A percentile compares a stretch with the other conserved stretches of the same genome.
phyloP scores from a whole-genome alignment of 495 filamentous ascomycete species.

The Aspergillus panamensis region DNA sequence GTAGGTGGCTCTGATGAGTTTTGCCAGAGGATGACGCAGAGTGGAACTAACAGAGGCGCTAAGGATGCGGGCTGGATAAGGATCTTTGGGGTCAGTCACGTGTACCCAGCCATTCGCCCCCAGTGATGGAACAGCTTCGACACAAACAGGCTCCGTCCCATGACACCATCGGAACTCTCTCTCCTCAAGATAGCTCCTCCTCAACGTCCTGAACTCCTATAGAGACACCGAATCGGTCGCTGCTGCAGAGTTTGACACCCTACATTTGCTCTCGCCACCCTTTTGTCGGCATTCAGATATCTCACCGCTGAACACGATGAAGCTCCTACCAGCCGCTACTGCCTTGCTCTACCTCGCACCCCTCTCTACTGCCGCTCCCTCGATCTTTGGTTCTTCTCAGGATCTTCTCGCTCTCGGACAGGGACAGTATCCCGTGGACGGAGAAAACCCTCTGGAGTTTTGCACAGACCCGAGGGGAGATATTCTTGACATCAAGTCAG shows the following conservation, averaged over 20 bases:
- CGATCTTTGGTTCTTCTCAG: constrained; percentile 28
- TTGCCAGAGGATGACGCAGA: not conserved
- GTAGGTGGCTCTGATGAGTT: too few relatives aligned
- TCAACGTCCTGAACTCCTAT: not conserved
- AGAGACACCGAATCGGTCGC: not conserved
- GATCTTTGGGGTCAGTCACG: constrained; percentile 7
- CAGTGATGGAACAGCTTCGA: not conserved
- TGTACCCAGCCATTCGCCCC: constrained; percentile 3
- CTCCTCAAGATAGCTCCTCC: not conserved
- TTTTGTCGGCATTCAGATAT: not conserved
- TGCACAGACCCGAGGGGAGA: constrained; percentile 61
- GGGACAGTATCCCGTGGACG: constrained; percentile 28
- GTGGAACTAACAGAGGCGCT: not conserved
- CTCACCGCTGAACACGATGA: constrained; percentile 34
- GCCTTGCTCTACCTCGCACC: constrained; percentile 34
- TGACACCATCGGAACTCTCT: constrained; percentile 9
- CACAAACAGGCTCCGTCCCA: constrained; percentile 12
- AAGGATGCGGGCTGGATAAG: not conserved
- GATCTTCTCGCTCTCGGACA: constrained; percentile 13
- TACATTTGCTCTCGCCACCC: not conserved
- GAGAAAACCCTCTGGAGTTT: constrained; percentile 52
- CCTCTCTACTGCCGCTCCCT: constrained; percentile 33
- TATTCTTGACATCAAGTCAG: constrained; percentile 69
- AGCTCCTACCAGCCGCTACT: constrained; percentile 40
- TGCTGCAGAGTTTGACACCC: too few relatives aligned